Base-by-base conservation (phyloP, 148 eudicot genomes). In the Camellia granthamiana region DNA sequence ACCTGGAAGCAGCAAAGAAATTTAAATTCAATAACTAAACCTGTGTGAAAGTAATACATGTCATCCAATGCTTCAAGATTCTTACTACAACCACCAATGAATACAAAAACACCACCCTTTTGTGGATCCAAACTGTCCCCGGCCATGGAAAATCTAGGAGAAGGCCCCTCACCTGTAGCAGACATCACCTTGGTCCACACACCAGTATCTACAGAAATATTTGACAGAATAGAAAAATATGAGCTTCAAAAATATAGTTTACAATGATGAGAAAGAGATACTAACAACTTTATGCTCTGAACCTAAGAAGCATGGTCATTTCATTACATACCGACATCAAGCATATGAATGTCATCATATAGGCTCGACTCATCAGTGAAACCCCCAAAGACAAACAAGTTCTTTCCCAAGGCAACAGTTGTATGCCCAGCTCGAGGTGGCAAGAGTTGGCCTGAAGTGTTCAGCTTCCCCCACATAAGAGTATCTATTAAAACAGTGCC, bases 341-440 rank as follows among this genome's bases (percentile, higher is more conserved):
- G 89, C 92, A 90, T 83, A 84, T 91, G 85, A 44, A 93, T 88
- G 82, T 95, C 98, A 81, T 93, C 92, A 83, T 84, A 90, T 63
- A 93, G 86, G 80, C 86, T 90, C 74, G 92, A 95, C 65, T 85
- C 95, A 85, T 95, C 96, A 46, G 89, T 88, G 90, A 91, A 95
- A 79, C 97, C 97, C 30, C 98, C 98, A 87, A 93, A 93, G 78
- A 95, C 93, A 85, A 95, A 89, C 83, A 95, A 82, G 83, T 86
- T 80, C 84, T 89, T 91, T 73, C 93, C 96, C 79, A 87, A 85
- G 61, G 91, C 88, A 81, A 93, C 80, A 46, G 97, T 88, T 61
- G 91, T 88, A 75, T 95, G 98, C 78, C 98, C 98, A 85, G 92
- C 98, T 85, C 98, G 94, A 71, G 98, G 97, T 60, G 96, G 90